phyloP scores from a whole-genome alignment of 257 asterid genomes.

The Ajuga chamaepitys region DNA sequence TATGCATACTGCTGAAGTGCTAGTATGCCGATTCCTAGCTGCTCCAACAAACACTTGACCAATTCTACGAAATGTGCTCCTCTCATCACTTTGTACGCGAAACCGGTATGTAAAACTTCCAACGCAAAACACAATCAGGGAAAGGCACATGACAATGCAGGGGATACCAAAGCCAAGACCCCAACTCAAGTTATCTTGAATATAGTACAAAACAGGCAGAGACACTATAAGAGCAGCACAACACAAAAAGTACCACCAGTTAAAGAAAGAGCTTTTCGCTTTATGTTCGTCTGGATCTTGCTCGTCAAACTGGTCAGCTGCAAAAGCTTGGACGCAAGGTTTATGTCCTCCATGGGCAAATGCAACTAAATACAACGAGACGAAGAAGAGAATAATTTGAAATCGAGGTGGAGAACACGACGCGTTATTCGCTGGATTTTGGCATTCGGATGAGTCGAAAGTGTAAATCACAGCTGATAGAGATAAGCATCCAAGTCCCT shows the following conservation, averaged over 20 bases:
- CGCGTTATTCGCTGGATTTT: conserved; percentile 1
- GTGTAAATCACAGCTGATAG: conserved; percentile 39
- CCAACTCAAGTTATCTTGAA: conserved; percentile 70
- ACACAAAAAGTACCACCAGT: too few species aligned
- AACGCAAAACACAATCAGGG: conserved; percentile 37
- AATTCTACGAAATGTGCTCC: conserved; percentile 45
- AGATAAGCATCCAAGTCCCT: conserved; percentile 47
- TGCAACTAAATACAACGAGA: conserved; percentile 48
- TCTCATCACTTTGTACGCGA: conserved; percentile 19
- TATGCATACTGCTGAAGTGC: conserved; percentile 15
- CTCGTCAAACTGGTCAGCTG: conserved; percentile 73
- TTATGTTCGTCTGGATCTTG: too few species aligned
- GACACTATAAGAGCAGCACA: conserved; percentile 35
- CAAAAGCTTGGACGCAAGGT: conserved; percentile 70
- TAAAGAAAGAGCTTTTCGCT: too few species aligned
- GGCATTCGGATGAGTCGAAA: conserved; percentile 23
- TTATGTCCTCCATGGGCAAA: conserved; percentile 75
- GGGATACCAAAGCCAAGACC: conserved; percentile 74
- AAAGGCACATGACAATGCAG: conserved; percentile 48
- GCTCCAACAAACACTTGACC: conserved; percentile 45
- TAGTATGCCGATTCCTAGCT: conserved; percentile 33
- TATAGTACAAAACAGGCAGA: conserved; percentile 38
- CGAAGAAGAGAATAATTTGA: conserved; percentile 41
- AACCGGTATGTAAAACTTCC: conserved; percentile 55
- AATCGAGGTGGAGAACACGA: conserved; percentile 39